A percentile compares a stretch with the other conserved stretches of the same genome.
Conservation (phyloP, 129 eudicot species). For the Pittosporum tobira region DNA sequence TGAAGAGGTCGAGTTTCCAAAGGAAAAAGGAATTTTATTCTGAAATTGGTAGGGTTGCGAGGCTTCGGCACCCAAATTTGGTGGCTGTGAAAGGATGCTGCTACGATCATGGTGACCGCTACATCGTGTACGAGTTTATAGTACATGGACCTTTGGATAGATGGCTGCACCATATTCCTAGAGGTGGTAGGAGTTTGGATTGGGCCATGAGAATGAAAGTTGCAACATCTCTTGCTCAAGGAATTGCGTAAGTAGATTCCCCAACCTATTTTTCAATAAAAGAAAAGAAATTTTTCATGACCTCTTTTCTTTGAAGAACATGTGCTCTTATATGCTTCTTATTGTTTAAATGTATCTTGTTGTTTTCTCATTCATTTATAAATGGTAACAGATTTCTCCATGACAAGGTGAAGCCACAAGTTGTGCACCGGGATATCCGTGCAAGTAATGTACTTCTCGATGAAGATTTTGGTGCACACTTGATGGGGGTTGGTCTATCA, state of each 20-base stretch:
- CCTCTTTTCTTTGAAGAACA: background rate
- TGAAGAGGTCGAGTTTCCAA: constrained; percentile 81
- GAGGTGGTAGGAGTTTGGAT: constrained; percentile 81
- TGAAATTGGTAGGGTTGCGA: constrained; percentile 87
- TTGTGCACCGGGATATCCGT: constrained; percentile 82
- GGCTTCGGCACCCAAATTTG: constrained; percentile 77
- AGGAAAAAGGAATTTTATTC: constrained; percentile 93
- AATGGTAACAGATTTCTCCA: constrained; percentile 61
- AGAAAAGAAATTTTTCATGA: background rate
- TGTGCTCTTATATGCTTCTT: background rate
- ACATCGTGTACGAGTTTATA: constrained; percentile 78
- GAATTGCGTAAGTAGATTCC: constrained; percentile 80
- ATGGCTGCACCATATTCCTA: constrained; percentile 86
- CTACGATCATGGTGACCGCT: constrained; percentile 93
- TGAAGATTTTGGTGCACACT: constrained; percentile 73
- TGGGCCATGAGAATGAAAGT: constrained; percentile 94
- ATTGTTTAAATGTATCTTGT: background rate
- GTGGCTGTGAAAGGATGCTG: constrained; percentile 94
- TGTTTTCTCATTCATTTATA: background rate
- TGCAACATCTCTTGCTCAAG: constrained; percentile 90
- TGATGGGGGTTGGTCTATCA: constrained; percentile 93
- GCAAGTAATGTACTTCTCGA: constrained; percentile 88
- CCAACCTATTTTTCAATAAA: background rate
- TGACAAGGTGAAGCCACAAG: constrained; percentile 96
- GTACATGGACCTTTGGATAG: constrained; percentile 76